Base-by-base conservation (phyloP, 2,329 filamentous ascomycete species). In the Chrysoporthe deuterocubensis region DNA sequence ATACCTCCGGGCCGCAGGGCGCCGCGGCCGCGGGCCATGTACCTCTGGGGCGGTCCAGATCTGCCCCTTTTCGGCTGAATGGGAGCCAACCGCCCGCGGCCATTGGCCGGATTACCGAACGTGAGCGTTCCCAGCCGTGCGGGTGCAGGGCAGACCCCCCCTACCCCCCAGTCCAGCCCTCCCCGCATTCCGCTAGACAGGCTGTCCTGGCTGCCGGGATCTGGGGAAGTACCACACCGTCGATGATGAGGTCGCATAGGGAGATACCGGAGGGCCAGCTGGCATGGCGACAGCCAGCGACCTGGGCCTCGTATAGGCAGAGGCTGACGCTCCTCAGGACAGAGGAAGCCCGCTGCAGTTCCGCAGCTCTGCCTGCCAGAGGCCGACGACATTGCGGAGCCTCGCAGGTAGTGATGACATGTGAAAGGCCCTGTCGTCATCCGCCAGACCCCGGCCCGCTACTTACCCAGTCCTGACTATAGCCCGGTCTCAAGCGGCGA, bases 21-120 rank as follows among this genome's bases (percentile, higher is more conserved):
- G 4, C 7, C 46, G 6, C 32, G 26, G 61, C 44, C 60, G 56
- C 13, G 62, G 59, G 13, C 32, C 37, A 40, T 48, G 54, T 64
- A 70, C n/a, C 48, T 52, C 26, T 37, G 52, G 21, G 21, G 52
- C 26, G 32, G 26, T 26, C 26, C 26, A 26, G 26, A 26, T 26
- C 21, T n/a, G 37, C 56, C 56, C 56, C 56, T 71, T 70, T 71
- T 79, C 78, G 78, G 78, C 75, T 78, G 75, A 80, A 80, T 73
- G 78, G 78, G 75, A 73, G 67, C 68, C 72, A 73, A 67, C 57
- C 64, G 71, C 60, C 67, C 66, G 75, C 79, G 78, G 76, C 78
- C 76, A 81, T 82, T 82, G 81, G 79, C 79, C 82, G 78, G 82
- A 78, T 78, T 81, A 75, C 82, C 82, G 81, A 79, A 76, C 68